Percentiles rank a stretch among this genome's conserved stretches.
Evolutionary conservation across 257 asterid genomes (phyloP).

Genomic region (Ehretia macrophylla): DNA sequence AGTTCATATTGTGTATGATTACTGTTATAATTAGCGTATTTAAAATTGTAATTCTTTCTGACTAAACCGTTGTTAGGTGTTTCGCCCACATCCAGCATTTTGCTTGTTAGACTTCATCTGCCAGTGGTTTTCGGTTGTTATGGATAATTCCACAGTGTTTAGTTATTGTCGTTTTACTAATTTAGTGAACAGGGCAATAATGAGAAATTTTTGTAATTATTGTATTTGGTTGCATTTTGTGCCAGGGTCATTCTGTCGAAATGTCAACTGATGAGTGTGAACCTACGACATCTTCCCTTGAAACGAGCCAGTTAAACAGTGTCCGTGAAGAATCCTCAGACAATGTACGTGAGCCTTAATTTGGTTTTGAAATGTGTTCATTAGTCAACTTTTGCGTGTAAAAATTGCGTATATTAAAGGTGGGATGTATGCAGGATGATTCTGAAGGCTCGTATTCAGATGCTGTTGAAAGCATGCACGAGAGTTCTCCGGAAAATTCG

Average conservation of each 20-base stretch:
- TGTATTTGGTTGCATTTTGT: neutral
- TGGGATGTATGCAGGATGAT: conserved; percentile 1
- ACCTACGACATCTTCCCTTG: neutral
- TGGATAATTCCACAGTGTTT: too few species aligned
- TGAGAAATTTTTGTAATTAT: neutral
- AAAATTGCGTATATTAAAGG: neutral
- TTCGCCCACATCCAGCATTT: too few species aligned
- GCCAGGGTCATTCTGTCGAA: neutral
- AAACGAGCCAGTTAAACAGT: neutral
- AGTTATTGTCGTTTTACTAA: too few species aligned
- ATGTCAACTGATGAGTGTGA: neutral
- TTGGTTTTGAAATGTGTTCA: neutral
- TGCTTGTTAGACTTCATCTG: too few species aligned
- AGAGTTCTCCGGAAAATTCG: neutral
- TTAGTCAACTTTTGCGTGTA: neutral
- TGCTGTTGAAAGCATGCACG: neutral
- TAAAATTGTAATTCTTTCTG: too few species aligned
- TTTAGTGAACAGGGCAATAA: neutral
- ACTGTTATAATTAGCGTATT: too few species aligned
- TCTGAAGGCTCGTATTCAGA: neutral
- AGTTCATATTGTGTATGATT: too few species aligned
- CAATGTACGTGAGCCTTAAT: neutral
- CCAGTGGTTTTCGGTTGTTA: too few species aligned
- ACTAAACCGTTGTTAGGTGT: too few species aligned
- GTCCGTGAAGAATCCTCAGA: neutral